Base-by-base conservation (phyloP, 306 rosid species). In the Purshia tridentata region DNA sequence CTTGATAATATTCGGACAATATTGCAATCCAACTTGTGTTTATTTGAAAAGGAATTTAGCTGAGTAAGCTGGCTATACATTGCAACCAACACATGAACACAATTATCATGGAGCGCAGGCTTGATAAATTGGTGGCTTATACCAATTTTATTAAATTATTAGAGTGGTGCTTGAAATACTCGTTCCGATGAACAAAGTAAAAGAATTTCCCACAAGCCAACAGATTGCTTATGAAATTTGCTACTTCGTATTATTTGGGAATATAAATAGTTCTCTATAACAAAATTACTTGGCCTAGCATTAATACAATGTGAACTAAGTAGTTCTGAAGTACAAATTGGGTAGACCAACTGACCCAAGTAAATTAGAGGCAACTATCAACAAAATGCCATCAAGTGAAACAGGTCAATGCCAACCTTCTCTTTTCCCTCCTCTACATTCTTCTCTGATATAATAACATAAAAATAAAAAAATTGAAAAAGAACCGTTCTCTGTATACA, bases 251-350 rank as follows among this genome's bases (percentile, higher is more conserved):
- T 72, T 50, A 72, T 35, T 72, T 1, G 19, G 41, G 42, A 37
- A 53, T 66, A 40, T 53, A 23, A 44, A 39, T 47, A 41, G 67
- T 70, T 53, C 72, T 63, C 51, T 1, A 72, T 77, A 72, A 63
- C 88, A 79, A 79, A 85, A 81, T 22, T 74, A 51, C 62, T 66
- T 69, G n/a, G 42, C 47, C 45, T 54, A 37, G 61, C 72, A 64
- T 7, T 72, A 13, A 3, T 63, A 65, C 70, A 56, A 47, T 8
- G 56, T 22, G 45, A 52, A 74, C 18, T 39, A 49, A 58, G 49
- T 54, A 51, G 49, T 23, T 75, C 61, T 46, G 52, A 77, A 18
- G 9, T 53, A 54, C 71, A 67, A 53, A 53, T 53, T 9, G 48
- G 73, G 53, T 68, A 66, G 68, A 46, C 51, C 22, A 45, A 13